Evolutionary conservation across 2,329 filamentous ascomycete species (phyloP).

Genomic region (Sarocladium oryzae): DNA sequence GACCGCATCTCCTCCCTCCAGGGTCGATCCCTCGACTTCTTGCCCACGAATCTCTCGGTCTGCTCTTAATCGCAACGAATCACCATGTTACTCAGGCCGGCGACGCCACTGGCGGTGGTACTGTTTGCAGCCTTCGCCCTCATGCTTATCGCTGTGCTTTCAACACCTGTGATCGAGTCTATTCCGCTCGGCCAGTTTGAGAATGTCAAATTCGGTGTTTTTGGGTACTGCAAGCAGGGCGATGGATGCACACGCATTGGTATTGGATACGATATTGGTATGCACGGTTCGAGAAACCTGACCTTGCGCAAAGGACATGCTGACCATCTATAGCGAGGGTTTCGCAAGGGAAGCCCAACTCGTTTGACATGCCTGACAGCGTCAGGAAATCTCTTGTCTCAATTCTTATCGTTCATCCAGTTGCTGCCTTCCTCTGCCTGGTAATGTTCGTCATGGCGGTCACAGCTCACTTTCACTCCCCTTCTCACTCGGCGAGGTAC

Average conservation of each 20-base stretch:
- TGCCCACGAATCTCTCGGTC: background rate
- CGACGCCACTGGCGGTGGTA: constrained; percentile 82
- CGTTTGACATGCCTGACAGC: constrained; percentile 45
- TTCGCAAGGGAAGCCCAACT: constrained; percentile 31
- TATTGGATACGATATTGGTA: constrained; percentile 83
- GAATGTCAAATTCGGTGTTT: constrained; percentile 80
- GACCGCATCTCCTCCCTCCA: background rate
- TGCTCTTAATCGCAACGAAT: constrained; percentile 15
- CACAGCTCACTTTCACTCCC: constrained; percentile 77
- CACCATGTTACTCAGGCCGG: constrained; percentile 74
- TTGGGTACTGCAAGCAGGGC: constrained; percentile 71
- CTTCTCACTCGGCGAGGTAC: constrained; percentile 85
- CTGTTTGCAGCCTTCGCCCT: constrained; percentile 81
- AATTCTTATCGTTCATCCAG: constrained; percentile 86
- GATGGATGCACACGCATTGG: constrained; percentile 62
- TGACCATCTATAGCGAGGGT: constrained; percentile 10
- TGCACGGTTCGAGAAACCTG: constrained; percentile 25
- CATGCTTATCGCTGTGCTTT: constrained; percentile 81
- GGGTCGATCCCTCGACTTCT: constrained; percentile 3
- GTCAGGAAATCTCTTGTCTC: constrained; percentile 65
- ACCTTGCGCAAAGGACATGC: constrained; percentile 8
- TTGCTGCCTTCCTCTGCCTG: constrained; percentile 80
- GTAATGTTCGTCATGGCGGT: constrained; percentile 76
- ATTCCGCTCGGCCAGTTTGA: constrained; percentile 77
- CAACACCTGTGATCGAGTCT: constrained; percentile 77